Base-by-base conservation (phyloP, 2,329 filamentous ascomycete genomes). In the Fusarium graminum region DNA sequence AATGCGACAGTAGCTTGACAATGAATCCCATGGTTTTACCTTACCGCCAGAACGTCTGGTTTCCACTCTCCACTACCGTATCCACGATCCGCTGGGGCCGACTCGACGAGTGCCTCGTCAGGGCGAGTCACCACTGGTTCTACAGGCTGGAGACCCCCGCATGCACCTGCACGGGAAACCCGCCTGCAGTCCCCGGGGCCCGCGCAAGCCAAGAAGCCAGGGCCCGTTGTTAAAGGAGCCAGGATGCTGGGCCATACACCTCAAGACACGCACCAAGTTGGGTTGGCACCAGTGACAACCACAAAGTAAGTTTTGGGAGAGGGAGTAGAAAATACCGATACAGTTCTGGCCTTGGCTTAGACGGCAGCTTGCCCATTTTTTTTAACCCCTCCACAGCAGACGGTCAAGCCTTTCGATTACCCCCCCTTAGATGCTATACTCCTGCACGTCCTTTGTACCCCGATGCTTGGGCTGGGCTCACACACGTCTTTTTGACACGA, bases 191-290 rank as follows among this genome's bases (percentile, higher is more conserved):
- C 69, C 49, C 66, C 62, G 70, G 52, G 66, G 63, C 60, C 70
- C 56, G 66, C 59, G 68, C 56, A 52, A 63, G 67, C 69, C 65
- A 67, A 71, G 57, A 65, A 39, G 43, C 59, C 68, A 71, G 68
- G 70, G 65, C 47, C 49, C 49, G 38, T 36, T 36, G 29, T 42
- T 22, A 34, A 17, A 17, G 42, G 42, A 32, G 34, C 56, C 43
- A 22, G 56, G 61, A 70, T 71, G 59, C 58, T 66, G 67, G 68
- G 68, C 71, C 71, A 73, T 72, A 73, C 71, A 73, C 53, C 63
- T 65, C 34, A 45, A 70, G 71, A 74, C 71, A 73, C 71, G 72
- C 71, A 73, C 71, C 69, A 61, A 57, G 62, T 70, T 66, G 67
- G 55, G 68, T 67, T 71, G 70, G 60, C 68, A 66, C 71, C 70